phyloP scores from a whole-genome alignment of 768 basidiomycete species.

The Xerocomellus dryophilus region DNA sequence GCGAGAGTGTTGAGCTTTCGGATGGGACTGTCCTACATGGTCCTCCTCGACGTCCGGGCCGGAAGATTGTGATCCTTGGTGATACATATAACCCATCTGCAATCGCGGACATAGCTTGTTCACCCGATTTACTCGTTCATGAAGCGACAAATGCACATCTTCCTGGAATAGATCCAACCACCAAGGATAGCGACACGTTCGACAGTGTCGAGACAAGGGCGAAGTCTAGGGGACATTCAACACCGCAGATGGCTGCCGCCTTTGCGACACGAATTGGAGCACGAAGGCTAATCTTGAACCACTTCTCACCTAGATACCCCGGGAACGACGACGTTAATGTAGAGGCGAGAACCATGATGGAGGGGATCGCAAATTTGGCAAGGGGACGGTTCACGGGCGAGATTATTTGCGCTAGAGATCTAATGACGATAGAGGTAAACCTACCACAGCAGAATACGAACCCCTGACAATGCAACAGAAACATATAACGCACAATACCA shows the following conservation, averaged over 20 bases:
- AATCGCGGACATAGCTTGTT: constrained; percentile 55
- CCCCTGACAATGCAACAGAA: constrained; percentile 5
- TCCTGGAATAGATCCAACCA: constrained; percentile 55
- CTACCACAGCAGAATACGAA: constrained; percentile 27
- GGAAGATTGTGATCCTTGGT: constrained; percentile 79
- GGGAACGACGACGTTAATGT: constrained; percentile 56
- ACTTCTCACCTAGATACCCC: constrained; percentile 80
- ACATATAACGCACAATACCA: background rate
- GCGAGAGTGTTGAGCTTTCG: constrained; percentile 56
- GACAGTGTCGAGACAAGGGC: constrained; percentile 60
- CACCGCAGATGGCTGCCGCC: constrained; percentile 83
- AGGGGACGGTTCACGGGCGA: constrained; percentile 49
- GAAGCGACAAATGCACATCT: constrained; percentile 90
- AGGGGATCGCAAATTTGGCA: constrained; percentile 58
- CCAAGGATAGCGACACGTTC: constrained; percentile 60
- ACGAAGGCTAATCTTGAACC: constrained; percentile 67
- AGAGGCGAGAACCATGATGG: constrained; percentile 55
- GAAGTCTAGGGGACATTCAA: constrained; percentile 82
- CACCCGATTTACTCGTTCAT: constrained; percentile 75
- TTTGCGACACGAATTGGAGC: constrained; percentile 72
- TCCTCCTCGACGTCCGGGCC: constrained; percentile 60
- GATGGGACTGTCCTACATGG: constrained; percentile 74
- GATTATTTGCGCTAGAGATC: constrained; percentile 69
- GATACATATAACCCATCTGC: constrained; percentile 82
- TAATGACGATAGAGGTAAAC: constrained; percentile 65